Evolutionary conservation across 1,284 basidiomycete species (phyloP).

Genomic region (Trametes sp.): DNA sequence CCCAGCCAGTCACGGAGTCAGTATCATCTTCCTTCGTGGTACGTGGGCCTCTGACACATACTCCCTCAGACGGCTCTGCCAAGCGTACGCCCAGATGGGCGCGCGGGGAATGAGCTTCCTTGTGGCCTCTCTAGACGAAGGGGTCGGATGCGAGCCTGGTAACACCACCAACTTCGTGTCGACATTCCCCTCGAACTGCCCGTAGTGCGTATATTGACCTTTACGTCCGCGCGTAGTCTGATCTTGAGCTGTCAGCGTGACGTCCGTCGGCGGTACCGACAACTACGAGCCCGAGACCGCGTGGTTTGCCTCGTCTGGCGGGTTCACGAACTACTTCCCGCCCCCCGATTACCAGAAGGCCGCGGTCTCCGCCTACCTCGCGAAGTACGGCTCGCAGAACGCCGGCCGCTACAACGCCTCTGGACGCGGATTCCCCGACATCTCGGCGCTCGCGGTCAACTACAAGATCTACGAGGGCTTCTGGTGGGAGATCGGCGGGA

Average conservation of each 20-base stretch:
- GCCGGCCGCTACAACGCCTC: slow-evolving; percentile 36
- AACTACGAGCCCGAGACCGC: slow-evolving; percentile 57
- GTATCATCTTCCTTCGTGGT: neutral
- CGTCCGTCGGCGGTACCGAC: slow-evolving; percentile 61
- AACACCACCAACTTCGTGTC: slow-evolving; percentile 62
- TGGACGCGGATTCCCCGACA: slow-evolving; percentile 42
- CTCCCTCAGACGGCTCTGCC: slow-evolving; percentile 23
- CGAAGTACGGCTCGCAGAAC: slow-evolving; percentile 39
- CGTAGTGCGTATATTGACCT: slow-evolving; percentile 37
- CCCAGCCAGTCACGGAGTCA: slow-evolving; percentile 33
- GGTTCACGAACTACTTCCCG: slow-evolving; percentile 59
- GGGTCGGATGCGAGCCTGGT: slow-evolving; percentile 59
- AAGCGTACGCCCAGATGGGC: slow-evolving; percentile 51
- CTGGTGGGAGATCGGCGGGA: slow-evolving; percentile 55
- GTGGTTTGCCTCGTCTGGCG: slow-evolving; percentile 58
- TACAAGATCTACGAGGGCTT: slow-evolving; percentile 35
- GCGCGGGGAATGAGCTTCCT: slow-evolving; percentile 63
- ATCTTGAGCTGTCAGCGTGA: slow-evolving; percentile 52
- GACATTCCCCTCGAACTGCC: slow-evolving; percentile 63
- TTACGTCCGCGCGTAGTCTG: neutral
- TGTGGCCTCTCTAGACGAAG: slow-evolving; percentile 68
- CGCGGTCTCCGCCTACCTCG: slow-evolving; percentile 42
- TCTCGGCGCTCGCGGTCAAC: slow-evolving; percentile 36
- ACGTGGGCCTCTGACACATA: too few relatives aligned
- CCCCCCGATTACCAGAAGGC: slow-evolving; percentile 46